Evolutionary conservation across 164 flowering plant genomes (phyloP).

Genomic region (Paratinospora sagittata): DNA sequence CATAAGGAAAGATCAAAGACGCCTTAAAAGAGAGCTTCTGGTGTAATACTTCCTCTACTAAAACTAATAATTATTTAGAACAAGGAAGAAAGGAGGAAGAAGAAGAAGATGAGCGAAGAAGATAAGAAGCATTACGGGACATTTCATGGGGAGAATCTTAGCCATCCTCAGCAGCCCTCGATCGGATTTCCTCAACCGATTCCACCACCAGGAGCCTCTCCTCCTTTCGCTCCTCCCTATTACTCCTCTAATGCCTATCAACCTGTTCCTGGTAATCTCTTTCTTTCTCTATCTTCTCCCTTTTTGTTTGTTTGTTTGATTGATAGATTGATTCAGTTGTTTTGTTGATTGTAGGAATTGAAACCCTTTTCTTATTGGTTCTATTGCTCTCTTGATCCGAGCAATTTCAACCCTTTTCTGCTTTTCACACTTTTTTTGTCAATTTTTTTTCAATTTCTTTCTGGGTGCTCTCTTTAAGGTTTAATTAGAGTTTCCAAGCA

Average conservation of each 20-base stretch:
- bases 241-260: constrained; percentile 31
- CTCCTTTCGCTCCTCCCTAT: constrained; percentile 19
- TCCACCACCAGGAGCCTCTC: constrained; percentile 34
- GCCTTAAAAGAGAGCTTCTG: not conserved
- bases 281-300: not conserved
- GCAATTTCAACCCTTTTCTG: not conserved
- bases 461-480: too few relatives aligned
- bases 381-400: not conserved
- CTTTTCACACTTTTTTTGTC: too few relatives aligned
- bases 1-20: not conserved
- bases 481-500: too few relatives aligned
- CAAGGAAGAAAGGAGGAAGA: not conserved
- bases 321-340: too few relatives aligned
- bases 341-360: too few relatives aligned
- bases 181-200: constrained; percentile 51
- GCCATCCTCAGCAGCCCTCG: constrained; percentile 37
- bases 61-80: too few relatives aligned
- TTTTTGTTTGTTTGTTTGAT: too few relatives aligned
- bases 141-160: constrained; percentile 45
- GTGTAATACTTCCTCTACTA: too few relatives aligned
- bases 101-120: constrained; percentile 15
- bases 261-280: constrained; percentile 31
- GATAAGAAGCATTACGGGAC: constrained; percentile 46
- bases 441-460: too few relatives aligned
- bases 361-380: too few relatives aligned